A percentile compares a stretch with the other conserved stretches of the same genome.
Evolutionary conservation across 2,329 filamentous ascomycete species (phyloP).

Genomic region (Dendryphion nanum): DNA sequence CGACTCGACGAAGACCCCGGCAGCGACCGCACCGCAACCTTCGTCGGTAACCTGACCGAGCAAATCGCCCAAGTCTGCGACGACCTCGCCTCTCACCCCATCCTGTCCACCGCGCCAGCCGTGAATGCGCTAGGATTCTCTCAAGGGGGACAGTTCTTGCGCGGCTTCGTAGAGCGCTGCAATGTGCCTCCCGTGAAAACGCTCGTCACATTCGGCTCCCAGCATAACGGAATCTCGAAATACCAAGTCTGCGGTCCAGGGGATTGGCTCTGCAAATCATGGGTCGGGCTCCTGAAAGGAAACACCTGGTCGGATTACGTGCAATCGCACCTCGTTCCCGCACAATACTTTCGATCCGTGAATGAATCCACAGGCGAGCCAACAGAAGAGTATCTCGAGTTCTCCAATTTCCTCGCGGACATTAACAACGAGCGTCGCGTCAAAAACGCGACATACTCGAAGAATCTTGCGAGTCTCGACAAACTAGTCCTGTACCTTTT

Average conservation of each 20-base stretch:
- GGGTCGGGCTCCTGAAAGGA: conserved; percentile 72
- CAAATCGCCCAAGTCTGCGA: conserved; percentile 77
- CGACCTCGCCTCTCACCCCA: conserved; percentile 71
- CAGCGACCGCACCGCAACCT: conserved; percentile 77
- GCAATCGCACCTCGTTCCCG: conserved; percentile 79
- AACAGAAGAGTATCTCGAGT: conserved; percentile 66
- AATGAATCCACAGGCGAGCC: conserved; percentile 55
- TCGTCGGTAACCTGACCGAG: conserved; percentile 82
- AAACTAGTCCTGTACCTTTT: conserved; percentile 91
- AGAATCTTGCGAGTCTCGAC: conserved; percentile 67
- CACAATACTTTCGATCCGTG: conserved; percentile 86
- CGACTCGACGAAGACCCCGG: conserved; percentile 64
- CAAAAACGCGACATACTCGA: conserved; percentile 74
- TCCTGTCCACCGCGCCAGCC: conserved; percentile 77
- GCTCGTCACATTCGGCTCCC: conserved; percentile 84
- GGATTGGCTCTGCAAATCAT: conserved; percentile 80
- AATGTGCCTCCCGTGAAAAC: conserved; percentile 71
- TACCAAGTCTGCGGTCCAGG: conserved; percentile 70
- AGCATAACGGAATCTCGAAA: conserved; percentile 87
- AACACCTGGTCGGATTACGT: conserved; percentile 80
- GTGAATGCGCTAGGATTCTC: conserved; percentile 93
- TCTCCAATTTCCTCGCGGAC: conserved; percentile 88
- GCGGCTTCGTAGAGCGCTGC: conserved; percentile 85
- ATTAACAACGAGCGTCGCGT: conserved; percentile 84
- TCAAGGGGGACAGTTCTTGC: conserved; percentile 94